These are phyloP conservation scores for Henningerozyma blattae DNA, from an alignment of 805 yeast species.

Conservation along the genomic window DNA sequence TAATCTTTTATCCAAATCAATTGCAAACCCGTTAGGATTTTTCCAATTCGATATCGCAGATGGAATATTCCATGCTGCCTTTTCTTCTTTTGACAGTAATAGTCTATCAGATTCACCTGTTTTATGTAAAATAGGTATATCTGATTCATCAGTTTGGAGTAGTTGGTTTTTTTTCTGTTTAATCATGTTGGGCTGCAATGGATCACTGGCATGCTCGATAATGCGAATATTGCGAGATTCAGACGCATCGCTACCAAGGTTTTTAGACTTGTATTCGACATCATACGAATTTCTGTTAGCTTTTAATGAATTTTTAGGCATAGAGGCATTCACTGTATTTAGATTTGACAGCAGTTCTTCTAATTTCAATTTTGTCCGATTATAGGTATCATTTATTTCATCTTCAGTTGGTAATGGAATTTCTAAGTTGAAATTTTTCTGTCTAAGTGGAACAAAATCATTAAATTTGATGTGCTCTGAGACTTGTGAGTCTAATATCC, in stretches of 20 bases:
- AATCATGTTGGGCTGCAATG: slow-evolving; percentile 73
- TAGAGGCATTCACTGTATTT: slow-evolving; percentile 20
- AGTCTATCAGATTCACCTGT: slow-evolving; percentile 34
- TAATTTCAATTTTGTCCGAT: slow-evolving; percentile 44
- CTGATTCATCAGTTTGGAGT: slow-evolving; percentile 36
- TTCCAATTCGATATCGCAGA: slow-evolving; percentile 93
- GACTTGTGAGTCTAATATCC: slow-evolving; percentile 7
- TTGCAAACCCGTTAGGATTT: slow-evolving; percentile 81
- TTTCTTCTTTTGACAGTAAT: slow-evolving; percentile 56
- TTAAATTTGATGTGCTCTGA: slow-evolving; percentile 29
- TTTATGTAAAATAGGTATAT: slow-evolving; percentile 63
- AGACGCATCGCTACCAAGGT: background rate
- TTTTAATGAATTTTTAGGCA: slow-evolving; percentile 12
- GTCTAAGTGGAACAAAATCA: slow-evolving; percentile 53
- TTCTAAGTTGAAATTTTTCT: slow-evolving; percentile 26
- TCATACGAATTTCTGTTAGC: slow-evolving; percentile 29
- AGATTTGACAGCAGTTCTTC: slow-evolving; percentile 37
- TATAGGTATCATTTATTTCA: slow-evolving; percentile 34
- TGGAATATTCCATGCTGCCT: slow-evolving; percentile 76
- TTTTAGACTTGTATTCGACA: slow-evolving; percentile 24
- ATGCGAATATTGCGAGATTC: slow-evolving; percentile 41
- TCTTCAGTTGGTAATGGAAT: slow-evolving; percentile 36
- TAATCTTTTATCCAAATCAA: slow-evolving; percentile 67
- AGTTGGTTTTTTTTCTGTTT: slow-evolving; percentile 60
- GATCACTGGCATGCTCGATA: slow-evolving; percentile 47